Base-by-base conservation (phyloP, 805 yeast genomes). In the Candida coquimbonensis region DNA sequence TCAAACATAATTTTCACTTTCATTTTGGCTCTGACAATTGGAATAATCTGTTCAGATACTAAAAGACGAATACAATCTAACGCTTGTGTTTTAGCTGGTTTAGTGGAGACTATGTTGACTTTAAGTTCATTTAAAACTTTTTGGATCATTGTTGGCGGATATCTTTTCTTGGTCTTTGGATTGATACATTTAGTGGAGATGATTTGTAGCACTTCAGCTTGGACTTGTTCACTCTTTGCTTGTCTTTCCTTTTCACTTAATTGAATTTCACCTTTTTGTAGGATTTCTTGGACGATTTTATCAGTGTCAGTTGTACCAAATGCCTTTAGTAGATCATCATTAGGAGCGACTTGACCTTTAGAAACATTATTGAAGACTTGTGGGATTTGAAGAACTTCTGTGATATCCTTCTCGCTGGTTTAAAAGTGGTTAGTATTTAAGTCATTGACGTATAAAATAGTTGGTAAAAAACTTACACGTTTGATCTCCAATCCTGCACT, bases 351-450 rank as follows among this genome's bases (percentile, higher is more conserved):
- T 51, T 81, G 88, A 2, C 99, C 99, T 60, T 93, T 93, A 14
- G 96, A 87, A 0, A 90, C 98, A 59, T 93, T 93, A 33, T 80
- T 62, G 58, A 93, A 93, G 1, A 93, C 95, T 63, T 86, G 96
- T n/a, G 89, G 96, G 44, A 93, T 88, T 63, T 93, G 99, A 34
- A 93, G 70, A 3, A 93, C 99, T 61, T 93, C 99, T 67, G 93
- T 98, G 9, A 93, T 63, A 61, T 93, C 96, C 54, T 87, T 91
- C 60, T 93, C 99, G 7, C 70, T 53, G 19, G 7, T 33, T 11
- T 9, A 13, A 33, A 8, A 6, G 19, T 13, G 13, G 32, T 46
- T 47, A 39, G 62, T 43, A 57, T 53, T 38, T 16, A 17, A 9
- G n/a, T 16, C 12, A 27, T 8, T 6, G 24, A 21, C 24, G 7